A percentile compares a stretch with the other conserved stretches of the same genome.
Evolutionary conservation across 1,139 yeast species (phyloP).

Genomic region (Taiozyma sp.): DNA sequence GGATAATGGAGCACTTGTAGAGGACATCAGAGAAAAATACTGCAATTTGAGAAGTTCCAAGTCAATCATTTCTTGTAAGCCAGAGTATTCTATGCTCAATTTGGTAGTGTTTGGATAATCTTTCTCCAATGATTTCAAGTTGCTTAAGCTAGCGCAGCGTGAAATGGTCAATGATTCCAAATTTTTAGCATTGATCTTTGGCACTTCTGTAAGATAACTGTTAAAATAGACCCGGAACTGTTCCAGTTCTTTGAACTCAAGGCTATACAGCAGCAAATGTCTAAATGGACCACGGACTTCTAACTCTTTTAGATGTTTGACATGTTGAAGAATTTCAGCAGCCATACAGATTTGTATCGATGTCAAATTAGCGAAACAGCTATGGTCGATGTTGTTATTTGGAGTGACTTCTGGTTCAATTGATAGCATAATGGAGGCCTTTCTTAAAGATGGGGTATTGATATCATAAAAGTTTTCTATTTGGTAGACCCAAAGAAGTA

Average conservation of each 20-base stretch:
- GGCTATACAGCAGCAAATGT: conserved; percentile 2
- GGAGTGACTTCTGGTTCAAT: conserved; percentile 9
- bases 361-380: conserved; percentile 4
- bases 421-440: conserved; percentile 14
- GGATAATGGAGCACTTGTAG: conserved; percentile 10
- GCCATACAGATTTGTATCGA: conserved; percentile 12
- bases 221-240: conserved; percentile 10
- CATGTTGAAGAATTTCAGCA: conserved; percentile 9
- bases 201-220: conserved; percentile 5
- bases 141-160: conserved; percentile 8
- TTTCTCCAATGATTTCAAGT: conserved; percentile 1
- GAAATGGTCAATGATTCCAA: conserved; percentile 7
- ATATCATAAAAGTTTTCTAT: conserved; percentile 7
- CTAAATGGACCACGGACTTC: conserved; percentile 14
- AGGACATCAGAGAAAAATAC: conserved; percentile 6
- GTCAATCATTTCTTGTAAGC: conserved; percentile 3
- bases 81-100: conserved; percentile 11
- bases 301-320: conserved; percentile 4
- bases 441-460: conserved; percentile 3
- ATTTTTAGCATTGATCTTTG: conserved; percentile 7
- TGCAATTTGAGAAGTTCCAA: conserved; percentile 3
- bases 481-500: conserved; percentile 12
- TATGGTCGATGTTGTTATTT: conserved; percentile 6
- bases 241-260: conserved; percentile 2
- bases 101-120: conserved; percentile 7